Conservation (phyloP, 495 filamentous ascomycete species). For the Endocarpon pusillum region DNA sequence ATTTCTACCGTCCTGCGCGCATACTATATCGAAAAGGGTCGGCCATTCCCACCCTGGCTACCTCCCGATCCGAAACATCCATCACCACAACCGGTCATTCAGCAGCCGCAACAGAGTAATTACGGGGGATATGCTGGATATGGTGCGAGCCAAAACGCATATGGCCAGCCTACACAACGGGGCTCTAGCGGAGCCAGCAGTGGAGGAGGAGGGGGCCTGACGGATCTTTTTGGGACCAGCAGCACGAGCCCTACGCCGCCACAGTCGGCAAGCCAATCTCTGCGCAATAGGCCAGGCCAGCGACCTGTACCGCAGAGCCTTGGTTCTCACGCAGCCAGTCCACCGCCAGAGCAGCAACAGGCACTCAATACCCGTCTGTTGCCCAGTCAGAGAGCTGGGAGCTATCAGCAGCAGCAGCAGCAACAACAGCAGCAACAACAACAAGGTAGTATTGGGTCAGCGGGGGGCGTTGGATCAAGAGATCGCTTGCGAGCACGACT, state of each 20-base stretch:
- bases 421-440: slow-evolving; percentile 14
- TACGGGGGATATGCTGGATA: slow-evolving; percentile 30
- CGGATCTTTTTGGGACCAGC: slow-evolving; percentile 66
- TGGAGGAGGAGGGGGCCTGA: slow-evolving; percentile 35
- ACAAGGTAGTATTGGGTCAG: slow-evolving; percentile 16
- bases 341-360: slow-evolving; percentile 19
- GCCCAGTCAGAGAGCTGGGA: slow-evolving; percentile 54
- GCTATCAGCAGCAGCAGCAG: slow-evolving; percentile 38
- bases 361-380: slow-evolving; percentile 37
- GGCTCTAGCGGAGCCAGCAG: slow-evolving; percentile 14
- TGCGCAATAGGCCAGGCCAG: slow-evolving; percentile 9
- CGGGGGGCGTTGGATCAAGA: slow-evolving; percentile 29
- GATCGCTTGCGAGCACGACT: slow-evolving; percentile 28
- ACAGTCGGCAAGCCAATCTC: slow-evolving; percentile 28
- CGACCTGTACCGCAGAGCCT: slow-evolving; percentile 9
- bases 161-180: slow-evolving; percentile 18
- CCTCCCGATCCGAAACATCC: slow-evolving; percentile 68
- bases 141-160: slow-evolving; percentile 25
- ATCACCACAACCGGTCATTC: slow-evolving; percentile 34
- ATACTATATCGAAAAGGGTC: slow-evolving; percentile 83
- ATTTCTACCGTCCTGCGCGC: slow-evolving; percentile 86
- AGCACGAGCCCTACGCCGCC: slow-evolving; percentile 24
- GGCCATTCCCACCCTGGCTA: slow-evolving; percentile 74
- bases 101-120: slow-evolving; percentile 33
- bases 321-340: slow-evolving; percentile 12